These are phyloP conservation scores for Alloteropsis semialata DNA, from an alignment of 176 grass and related monocot genomes.

Conservation along the genomic window DNA sequence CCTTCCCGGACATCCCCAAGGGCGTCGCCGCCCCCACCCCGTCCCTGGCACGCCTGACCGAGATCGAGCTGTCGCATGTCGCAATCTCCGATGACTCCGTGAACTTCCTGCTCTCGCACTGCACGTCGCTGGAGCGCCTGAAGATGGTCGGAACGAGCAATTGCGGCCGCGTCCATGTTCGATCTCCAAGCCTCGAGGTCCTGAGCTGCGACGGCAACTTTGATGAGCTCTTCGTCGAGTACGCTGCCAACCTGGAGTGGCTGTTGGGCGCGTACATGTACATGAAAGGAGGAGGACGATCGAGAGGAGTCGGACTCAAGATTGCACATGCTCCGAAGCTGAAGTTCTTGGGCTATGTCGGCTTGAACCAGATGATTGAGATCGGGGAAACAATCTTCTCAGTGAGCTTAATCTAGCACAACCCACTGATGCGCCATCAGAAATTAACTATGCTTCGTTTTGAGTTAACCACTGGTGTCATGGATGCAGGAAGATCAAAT, in stretches of 20 bases:
- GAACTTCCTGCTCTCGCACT: neutral
- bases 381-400: conserved; percentile 10
- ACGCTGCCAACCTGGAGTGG: conserved; percentile 26
- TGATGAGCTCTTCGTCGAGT: conserved; percentile 7
- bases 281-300: too few relatives aligned
- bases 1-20: conserved; percentile 18
- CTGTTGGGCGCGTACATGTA: neutral
- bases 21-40: neutral
- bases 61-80: neutral
- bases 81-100: neutral
- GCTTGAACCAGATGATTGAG: neutral
- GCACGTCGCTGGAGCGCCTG: conserved; percentile 23
- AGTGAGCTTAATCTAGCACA: neutral
- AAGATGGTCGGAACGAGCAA: neutral
- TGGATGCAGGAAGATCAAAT: neutral
- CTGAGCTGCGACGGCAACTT: neutral
- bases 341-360: conserved; percentile 22
- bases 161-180: neutral
- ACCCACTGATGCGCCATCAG: neutral
- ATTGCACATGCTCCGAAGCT: conserved; percentile 20
- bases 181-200: neutral
- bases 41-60: neutral
- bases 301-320: neutral
- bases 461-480: too few relatives aligned
- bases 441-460: too few relatives aligned